These are phyloP conservation scores for Entoloma clypeatum DNA, from an alignment of 1,284 basidiomycete genomes.

Conservation along the genomic window DNA sequence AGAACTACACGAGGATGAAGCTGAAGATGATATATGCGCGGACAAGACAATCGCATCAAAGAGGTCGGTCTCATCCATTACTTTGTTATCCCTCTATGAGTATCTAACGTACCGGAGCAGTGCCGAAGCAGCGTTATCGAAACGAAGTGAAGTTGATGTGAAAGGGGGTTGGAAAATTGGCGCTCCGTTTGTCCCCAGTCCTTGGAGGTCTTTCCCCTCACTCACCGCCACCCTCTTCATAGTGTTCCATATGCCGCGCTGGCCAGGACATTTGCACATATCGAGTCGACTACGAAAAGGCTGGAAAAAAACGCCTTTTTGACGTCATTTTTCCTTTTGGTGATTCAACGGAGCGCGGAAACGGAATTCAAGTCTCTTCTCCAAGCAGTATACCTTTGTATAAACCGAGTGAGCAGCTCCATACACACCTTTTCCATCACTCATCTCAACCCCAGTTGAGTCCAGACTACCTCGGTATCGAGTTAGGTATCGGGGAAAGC, in stretches of 20 bases:
- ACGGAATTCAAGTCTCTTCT: conserved; percentile 73
- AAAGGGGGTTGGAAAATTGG: conserved; percentile 86
- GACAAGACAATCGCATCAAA: conserved; percentile 48
- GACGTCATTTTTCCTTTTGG: conserved; percentile 84
- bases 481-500: conserved; percentile 96
- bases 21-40: conserved; percentile 34
- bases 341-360: conserved; percentile 79
- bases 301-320: conserved; percentile 90
- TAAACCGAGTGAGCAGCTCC: conserved; percentile 74
- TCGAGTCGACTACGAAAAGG: conserved; percentile 95
- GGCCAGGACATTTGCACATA: conserved; percentile 83
- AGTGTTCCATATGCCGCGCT: conserved; percentile 95
- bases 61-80: conserved; percentile 42
- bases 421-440: conserved; percentile 4
- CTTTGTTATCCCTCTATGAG: conserved; percentile 1
- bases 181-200: conserved; percentile 59
- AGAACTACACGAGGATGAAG: conserved; percentile 21
- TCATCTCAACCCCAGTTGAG: conserved; percentile 56
- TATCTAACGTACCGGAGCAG: conserved; percentile 35
- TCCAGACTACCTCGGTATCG: conserved; percentile 94
- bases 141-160: conserved; percentile 71
- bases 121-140: conserved; percentile 64
- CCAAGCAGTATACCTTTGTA: conserved; percentile 93
- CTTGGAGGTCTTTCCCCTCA: neutral
- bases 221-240: neutral